Base-by-base conservation (phyloP, 768 basidiomycete genomes). In the Imleria badia region DNA sequence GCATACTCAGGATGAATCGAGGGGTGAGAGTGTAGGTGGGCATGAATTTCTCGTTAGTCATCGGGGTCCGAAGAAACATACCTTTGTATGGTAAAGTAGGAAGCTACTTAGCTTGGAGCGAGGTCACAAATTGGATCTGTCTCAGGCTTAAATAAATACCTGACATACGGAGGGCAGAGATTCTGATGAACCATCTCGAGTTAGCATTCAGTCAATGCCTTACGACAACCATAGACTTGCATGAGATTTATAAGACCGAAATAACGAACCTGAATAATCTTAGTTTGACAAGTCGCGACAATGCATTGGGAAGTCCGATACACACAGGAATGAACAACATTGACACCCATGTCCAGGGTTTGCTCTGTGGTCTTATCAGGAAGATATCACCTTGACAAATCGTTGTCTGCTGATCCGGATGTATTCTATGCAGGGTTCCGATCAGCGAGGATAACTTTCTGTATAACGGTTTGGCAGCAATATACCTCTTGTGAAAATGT, bases 291-390 rank as follows among this genome's bases (percentile, higher is more conserved):
- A 2, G 5, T 29, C 8, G 12, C 9, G 22, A 39, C 36, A 31
- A 29, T n/a, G 11, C 3, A 8, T 6, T 5, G 10, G 29, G 5
- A 47, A 33, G 17, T 7, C 11, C 3, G 19, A 19, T 45, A 56
- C 58, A 10, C 5, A 60, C 58, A 14, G 42, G 15, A 33, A 60
- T 9, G 35, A 52, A 61, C 11, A 60, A 17, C 3, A 45, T 50
- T 3, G 60, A 60, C 11, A 54, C 52, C 45, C 40, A 42, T 1
- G 54, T 51, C 60, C 60, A 61, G 2, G 45, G 59, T 15, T 39
- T 52, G 10, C 3, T 34, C 60, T 61, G 20, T 5, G 13, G 14
- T 9, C 6, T 14, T 6, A 38, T 56, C 30, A 60, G 45, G 2
- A 22, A 10, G 5, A 14, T 15, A 6, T 29, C 1, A 5, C 12